These are phyloP conservation scores for Shiraia sp. DNA, from an alignment of 2,329 filamentous ascomycete species.

Conservation along the genomic window DNA sequence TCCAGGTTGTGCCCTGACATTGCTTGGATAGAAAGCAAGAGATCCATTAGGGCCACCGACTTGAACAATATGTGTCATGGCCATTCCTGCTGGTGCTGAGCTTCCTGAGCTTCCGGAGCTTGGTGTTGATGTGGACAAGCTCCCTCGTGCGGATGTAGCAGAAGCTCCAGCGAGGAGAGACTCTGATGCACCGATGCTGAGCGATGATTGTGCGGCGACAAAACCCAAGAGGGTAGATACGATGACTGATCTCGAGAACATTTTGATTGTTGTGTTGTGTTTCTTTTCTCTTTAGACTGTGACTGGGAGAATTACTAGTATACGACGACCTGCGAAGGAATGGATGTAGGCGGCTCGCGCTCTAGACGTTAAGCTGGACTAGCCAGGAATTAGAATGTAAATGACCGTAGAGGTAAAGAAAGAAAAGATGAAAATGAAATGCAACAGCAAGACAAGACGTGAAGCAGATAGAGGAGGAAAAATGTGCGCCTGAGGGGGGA, in stretches of 20 bases:
- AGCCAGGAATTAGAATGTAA: constrained; percentile 44
- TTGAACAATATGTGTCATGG: constrained; percentile 62
- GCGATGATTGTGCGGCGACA: constrained; percentile 28
- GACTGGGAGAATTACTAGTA: constrained; percentile 32
- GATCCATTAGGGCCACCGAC: constrained; percentile 60
- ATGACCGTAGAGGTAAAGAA: constrained; percentile 26
- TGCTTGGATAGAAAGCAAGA: constrained; percentile 68
- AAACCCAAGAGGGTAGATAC: constrained; percentile 37
- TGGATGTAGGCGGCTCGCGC: constrained; percentile 44
- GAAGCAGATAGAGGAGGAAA: constrained; percentile 31
- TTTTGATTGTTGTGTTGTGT: constrained; percentile 23
- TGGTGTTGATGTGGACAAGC: constrained; percentile 9
- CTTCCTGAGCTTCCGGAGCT: constrained; percentile 4
- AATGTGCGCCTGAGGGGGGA: constrained; percentile 40
- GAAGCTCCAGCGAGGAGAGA: constrained; percentile 11
- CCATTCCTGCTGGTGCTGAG: constrained; percentile 15
- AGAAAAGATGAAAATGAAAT: constrained; percentile 36
- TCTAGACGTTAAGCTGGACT: constrained; percentile 40
- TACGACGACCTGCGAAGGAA: constrained; percentile 26
- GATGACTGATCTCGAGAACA: constrained; percentile 42
- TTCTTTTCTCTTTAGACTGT: constrained; percentile 17
- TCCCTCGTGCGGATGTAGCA: constrained; percentile 9
- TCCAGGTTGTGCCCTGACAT: constrained; percentile 65
- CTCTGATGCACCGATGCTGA: constrained; percentile 23
- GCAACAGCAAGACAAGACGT: constrained; percentile 29